Evolutionary conservation across 2,329 filamentous ascomycete genomes (phyloP), one percentile per base, ranked within the genome.

Genomic region (Verticillium tricorpus): DNA sequence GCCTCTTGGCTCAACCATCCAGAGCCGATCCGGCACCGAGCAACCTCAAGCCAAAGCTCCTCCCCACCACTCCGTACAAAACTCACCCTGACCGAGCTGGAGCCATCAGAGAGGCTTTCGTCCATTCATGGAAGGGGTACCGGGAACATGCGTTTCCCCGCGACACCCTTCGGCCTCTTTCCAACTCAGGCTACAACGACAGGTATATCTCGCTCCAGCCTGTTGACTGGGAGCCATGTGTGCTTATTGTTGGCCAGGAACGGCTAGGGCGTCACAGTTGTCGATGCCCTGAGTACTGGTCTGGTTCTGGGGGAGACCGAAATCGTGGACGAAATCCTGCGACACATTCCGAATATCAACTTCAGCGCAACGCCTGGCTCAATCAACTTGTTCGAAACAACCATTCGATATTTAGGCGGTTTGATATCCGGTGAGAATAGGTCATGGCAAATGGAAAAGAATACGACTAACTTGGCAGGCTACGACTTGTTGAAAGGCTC

Each of bases 331-430:
- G 79, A 87, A 60, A 93, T 96, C 65, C 74, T 96, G 22, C 79
- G 89, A 6, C 88, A 88, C 70, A 84, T 96, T 56, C 82, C 86
- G 0, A 84, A 76, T 0, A 89, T 96, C 69, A 80, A 96, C 73
- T 96, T 91, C 70, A 82, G 82, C 52, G 77, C 80, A 12, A 90
- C 89, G 1, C 69, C 79, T 2, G 74, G 80, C 1, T 75, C 80
- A 11, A 86, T 96, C 57, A 94, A 89, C 40, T 76, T 97, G 8
- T 97, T 97, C 69, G 93, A 97, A 76, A 96, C 92, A 0, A 97
- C 91, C 0, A 96, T 97, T 70, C 88, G 93, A 32, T 96, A 96
- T 69, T 77, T 97, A 1, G 93, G 86, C 11, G 93, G 92, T 17
- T 81, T 97, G 68, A 71, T 97, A 9, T 90, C 92, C 2, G 91